A percentile compares a stretch with the other conserved stretches of the same genome.
Conservation (phyloP, 352 stramenopile species). For the Hyphochytrium catenoides region DNA sequence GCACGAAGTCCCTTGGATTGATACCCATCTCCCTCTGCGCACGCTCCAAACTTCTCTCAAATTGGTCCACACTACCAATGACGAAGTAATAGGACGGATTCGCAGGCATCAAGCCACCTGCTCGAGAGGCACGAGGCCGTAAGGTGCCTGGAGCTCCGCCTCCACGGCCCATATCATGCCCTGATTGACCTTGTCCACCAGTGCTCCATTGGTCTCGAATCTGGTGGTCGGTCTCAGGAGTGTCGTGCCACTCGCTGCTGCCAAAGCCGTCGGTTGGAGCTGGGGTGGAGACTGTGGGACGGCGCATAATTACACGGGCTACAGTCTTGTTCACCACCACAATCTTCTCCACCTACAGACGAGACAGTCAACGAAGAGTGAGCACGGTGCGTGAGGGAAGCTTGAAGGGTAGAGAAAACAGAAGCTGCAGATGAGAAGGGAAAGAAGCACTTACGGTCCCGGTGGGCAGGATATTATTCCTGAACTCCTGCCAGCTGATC, state of each 20-base stretch:
- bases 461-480: conserved; percentile 47
- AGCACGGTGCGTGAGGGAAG: too few relatives aligned
- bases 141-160: conserved; percentile 1
- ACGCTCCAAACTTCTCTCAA: conserved; percentile 91
- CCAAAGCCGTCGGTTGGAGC: conserved; percentile 6
- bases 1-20: conserved; percentile 75
- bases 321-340: conserved; percentile 75
- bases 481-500: conserved; percentile 74
- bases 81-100: conserved; percentile 78
- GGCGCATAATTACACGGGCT: conserved; percentile 55
- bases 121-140: conserved; percentile 4
- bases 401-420: too few relatives aligned
- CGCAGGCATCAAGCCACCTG: conserved; percentile 4
- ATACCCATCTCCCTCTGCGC: conserved; percentile 88
- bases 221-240: background rate
- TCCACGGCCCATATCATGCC: background rate
- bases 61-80: conserved; percentile 90
- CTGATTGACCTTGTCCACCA: conserved; percentile 9
- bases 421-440: too few relatives aligned
- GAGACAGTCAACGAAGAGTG: too few relatives aligned
- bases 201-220: conserved; percentile 2
- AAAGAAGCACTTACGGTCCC: conserved; percentile 13
- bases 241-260: conserved; percentile 14
- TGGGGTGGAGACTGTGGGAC: conserved; percentile 10
- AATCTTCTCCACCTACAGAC: conserved; percentile 59